Base-by-base conservation (phyloP, 805 yeast species). In the Ogataea trehaloabstinens region DNA sequence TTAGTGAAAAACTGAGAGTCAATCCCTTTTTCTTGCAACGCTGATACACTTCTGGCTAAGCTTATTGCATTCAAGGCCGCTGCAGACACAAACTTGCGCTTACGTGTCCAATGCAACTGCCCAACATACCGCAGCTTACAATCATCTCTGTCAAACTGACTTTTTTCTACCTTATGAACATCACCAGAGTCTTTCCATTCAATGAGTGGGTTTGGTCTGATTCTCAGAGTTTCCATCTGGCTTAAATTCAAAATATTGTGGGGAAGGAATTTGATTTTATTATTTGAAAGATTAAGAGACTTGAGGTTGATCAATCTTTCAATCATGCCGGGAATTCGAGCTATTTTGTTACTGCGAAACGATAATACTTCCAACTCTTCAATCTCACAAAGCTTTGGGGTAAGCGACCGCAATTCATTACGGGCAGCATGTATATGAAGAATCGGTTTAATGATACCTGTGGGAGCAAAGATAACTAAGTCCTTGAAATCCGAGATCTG, bases 401-500 rank as follows among this genome's bases (percentile, higher is more conserved):
- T 71, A 19, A 80, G 55, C 0, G 68, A 63, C 28, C 71, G 57
- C 11, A 80, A 49, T 27, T 65, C 63, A 53, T 80, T 80, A 34
- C 73, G 68, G 2, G 76, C 63, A 3, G 78, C 68, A 49, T 73
- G 77, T 4, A 80, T 59, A 42, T 79, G 78, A 28, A 70, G 45
- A 5, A 48, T 36, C 1, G 74, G 70, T 18, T 56, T 52, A n/a
- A 53, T 52, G 4, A 68, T 53, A 0, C 66, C 67, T 7, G 49
- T 46, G 1, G 50, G 43, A 4, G 59, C 63, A 45, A 67, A 69
- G 6, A 73, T 55, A n/a, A 78, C 79, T 48, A 78, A 56, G 38
- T 78, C 68, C 48, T 75, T 69, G 45, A 80, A 60, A 52, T 80
- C 86, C 35, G 70, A 70, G 20, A 80, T 66, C 45, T 78, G 82